Evolutionary conservation across 78 protist species (phyloP).

Genomic region (Parvularia atlantis): DNA sequence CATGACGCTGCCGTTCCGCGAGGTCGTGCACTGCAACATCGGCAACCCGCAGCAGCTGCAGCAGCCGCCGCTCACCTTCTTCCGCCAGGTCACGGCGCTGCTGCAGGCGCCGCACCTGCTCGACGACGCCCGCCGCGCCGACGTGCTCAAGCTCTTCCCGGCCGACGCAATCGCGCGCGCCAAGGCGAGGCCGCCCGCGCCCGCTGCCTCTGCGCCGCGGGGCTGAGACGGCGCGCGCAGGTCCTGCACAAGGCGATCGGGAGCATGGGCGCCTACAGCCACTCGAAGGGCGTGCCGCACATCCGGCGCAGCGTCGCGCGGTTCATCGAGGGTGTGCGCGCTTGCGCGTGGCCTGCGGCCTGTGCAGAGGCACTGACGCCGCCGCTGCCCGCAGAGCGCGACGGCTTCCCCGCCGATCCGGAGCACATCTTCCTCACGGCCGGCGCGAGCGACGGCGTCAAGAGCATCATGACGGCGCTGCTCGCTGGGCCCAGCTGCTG

Average conservation of each 20-base stretch:
- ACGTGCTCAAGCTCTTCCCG: conserved; percentile 31
- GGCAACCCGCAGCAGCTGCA: conserved; percentile 95
- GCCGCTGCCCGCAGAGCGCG: conserved; percentile 16
- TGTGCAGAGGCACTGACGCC: background rate
- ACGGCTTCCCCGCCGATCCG: conserved; percentile 56
- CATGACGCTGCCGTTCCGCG: conserved; percentile 52
- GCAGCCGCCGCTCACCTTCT: conserved; percentile 91
- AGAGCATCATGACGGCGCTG: conserved; percentile 35
- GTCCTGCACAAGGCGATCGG: background rate
- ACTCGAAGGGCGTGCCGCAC: conserved; percentile 68
- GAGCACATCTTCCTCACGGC: conserved; percentile 86
- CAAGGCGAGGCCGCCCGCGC: background rate
- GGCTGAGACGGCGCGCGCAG: conserved; percentile 33
- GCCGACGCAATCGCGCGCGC: conserved; percentile 60
- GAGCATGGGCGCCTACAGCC: conserved; percentile 84
- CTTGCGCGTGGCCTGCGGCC: too few species aligned
- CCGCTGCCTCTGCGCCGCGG: conserved; percentile 49
- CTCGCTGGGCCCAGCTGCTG: background rate
- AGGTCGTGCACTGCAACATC: conserved; percentile 91
- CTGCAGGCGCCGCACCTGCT: conserved; percentile 46
- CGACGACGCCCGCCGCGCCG: background rate
- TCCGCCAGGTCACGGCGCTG: conserved; percentile 79
- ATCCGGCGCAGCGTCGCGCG: conserved; percentile 75
- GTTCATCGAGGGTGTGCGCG: conserved; percentile 53
- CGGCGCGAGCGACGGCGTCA: conserved; percentile 89